These are phyloP conservation scores for Boletus barrowsii DNA, from an alignment of 768 basidiomycete species.

Conservation along the genomic window DNA sequence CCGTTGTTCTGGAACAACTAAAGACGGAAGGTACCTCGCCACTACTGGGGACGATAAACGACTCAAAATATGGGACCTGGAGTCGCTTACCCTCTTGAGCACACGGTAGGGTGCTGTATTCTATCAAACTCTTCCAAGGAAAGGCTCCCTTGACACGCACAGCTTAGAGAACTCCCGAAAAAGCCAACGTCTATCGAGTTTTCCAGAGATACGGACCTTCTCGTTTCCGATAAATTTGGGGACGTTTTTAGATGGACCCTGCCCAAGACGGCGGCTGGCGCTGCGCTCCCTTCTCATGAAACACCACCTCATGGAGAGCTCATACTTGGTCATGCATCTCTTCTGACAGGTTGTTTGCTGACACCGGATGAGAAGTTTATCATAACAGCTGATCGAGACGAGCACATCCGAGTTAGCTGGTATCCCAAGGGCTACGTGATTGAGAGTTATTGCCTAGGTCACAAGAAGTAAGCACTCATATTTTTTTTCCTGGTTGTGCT, in stretches of 20 bases:
- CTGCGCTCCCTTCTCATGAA: slow-evolving; percentile 54
- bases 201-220: slow-evolving; percentile 59
- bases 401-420: slow-evolving; percentile 90
- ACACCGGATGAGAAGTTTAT: slow-evolving; percentile 68
- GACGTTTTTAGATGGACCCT: slow-evolving; percentile 75
- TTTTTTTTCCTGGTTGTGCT: background rate
- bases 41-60: slow-evolving; percentile 79
- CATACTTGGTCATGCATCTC: slow-evolving; percentile 85
- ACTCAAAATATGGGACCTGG: slow-evolving; percentile 71
- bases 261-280: slow-evolving; percentile 11
- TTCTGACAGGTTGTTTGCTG: slow-evolving; percentile 72
- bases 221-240: slow-evolving; percentile 93
- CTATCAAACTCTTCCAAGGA: background rate
- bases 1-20: slow-evolving; percentile 54
- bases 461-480: slow-evolving; percentile 57
- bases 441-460: slow-evolving; percentile 84
- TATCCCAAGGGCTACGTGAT: slow-evolving; percentile 85
- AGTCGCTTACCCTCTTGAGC: slow-evolving; percentile 52
- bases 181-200: slow-evolving; percentile 71
- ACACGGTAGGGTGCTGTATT: slow-evolving; percentile 48
- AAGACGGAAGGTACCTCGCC: slow-evolving; percentile 45
- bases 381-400: slow-evolving; percentile 90
- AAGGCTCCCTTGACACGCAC: background rate
- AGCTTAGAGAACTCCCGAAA: slow-evolving; percentile 74
- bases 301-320: slow-evolving; percentile 68